Base-by-base conservation (phyloP, 257 asterid genomes). In the Salvia splendens region DNA sequence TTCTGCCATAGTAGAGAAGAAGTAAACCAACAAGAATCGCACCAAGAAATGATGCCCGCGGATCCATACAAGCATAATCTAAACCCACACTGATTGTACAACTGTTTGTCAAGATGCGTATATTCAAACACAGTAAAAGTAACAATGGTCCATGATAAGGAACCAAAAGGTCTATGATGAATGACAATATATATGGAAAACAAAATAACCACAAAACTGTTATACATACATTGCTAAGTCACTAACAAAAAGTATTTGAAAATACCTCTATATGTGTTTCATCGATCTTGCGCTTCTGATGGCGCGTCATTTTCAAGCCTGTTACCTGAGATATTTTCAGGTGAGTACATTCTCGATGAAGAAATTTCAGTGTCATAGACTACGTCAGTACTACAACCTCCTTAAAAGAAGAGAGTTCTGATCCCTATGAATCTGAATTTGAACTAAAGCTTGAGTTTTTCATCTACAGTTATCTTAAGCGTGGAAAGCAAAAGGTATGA, bases 271-370 rank as follows among this genome's bases (percentile, higher is more conserved):
- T 90, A 74, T 93, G 99, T 45, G 95, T 93, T 81, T 93, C 99
- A 47, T 93, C 99, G 63, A 93, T 93, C 85, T 93, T 93, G 48
- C 99, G 97, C 56, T 90, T 93, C 73, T 93, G 99, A 78, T 93
- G 99, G 10, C 97, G 88, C 1, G 99, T 93, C 99, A 93, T 93
- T 82, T 93, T 90, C 90, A 93, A 82, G 88, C 94, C 88, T 43
- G 99, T 90, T 66, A 88, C 97, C 99, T 93, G 87, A 80, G 83
- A 82, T 47, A n/a, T 45, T 42, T 65, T 68, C 65, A 72, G 15
- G 73, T 67, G 70, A 83, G 77, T 51, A 66, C 42, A 60, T 72
- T 35, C 51, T 72, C 73, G 63, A 71, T 52, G 62, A 67, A 59
- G 61, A 28, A 40, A 70, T 30, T 32, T 53, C 43, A 20, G 8